phyloP scores from a whole-genome alignment of 371 early-diverging fungal species.

The Apophysomyces ossiformis region DNA sequence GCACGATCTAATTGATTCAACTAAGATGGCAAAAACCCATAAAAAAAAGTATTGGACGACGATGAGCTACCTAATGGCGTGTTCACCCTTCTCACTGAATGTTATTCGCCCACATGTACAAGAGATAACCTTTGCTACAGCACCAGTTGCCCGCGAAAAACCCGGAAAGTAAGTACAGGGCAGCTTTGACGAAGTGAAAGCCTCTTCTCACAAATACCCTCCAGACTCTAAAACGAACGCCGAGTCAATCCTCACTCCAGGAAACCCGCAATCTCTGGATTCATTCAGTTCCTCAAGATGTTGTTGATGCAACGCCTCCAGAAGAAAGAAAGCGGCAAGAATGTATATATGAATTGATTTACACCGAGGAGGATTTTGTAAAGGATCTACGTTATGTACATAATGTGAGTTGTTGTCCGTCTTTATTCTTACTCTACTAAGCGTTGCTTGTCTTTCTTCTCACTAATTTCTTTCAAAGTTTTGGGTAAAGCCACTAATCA shows the following conservation, averaged over 20 bases:
- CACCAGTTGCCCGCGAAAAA: constrained; percentile 70
- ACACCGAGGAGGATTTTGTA: constrained; percentile 87
- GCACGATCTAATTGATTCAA: too few relatives aligned
- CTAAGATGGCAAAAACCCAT: neutral
- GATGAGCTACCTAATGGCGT: constrained; percentile 52
- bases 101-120: constrained; percentile 80
- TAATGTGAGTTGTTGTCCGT: constrained; percentile 20
- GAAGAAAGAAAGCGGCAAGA: constrained; percentile 88
- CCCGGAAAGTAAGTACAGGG: constrained; percentile 14
- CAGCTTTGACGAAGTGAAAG: constrained; percentile 13
- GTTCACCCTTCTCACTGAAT: constrained; percentile 32
- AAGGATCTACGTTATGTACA: constrained; percentile 58
- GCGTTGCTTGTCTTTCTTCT: neutral
- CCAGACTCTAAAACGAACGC: constrained; percentile 13
- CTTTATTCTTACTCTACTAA: neutral
- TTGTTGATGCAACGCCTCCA: constrained; percentile 23
- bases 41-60: constrained; percentile 9
- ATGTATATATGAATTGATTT: constrained; percentile 85
- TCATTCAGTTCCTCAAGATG: constrained; percentile 27
- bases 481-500: constrained; percentile 78
- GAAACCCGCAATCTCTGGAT: constrained; percentile 27
- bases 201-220: constrained; percentile 4
- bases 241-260: constrained; percentile 16
- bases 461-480: constrained; percentile 9
- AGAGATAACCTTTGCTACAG: constrained; percentile 79